Percentiles rank a stretch among this genome's conserved stretches.
phyloP scores from a whole-genome alignment of 2,329 filamentous ascomycete genomes.

The Aspergillus sp. region DNA sequence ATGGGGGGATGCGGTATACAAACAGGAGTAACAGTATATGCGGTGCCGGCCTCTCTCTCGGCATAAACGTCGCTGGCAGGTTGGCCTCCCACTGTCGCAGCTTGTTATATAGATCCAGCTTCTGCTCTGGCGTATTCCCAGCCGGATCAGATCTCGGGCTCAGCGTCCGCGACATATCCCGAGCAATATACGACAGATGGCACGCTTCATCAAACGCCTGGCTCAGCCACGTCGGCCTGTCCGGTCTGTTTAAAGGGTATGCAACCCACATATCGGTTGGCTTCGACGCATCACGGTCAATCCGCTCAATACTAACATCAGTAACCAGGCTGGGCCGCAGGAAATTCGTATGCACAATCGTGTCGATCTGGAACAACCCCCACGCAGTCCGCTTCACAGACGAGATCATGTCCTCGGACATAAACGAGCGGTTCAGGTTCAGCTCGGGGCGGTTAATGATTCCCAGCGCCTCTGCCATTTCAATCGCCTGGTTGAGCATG shows the following conservation, averaged over 20 bases:
- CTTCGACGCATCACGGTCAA: slow-evolving; percentile 3
- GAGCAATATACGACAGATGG: slow-evolving; percentile 19
- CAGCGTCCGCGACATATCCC: slow-evolving; percentile 17
- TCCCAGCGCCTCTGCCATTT: slow-evolving; percentile 24
- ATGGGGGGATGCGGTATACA: neutral
- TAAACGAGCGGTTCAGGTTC: slow-evolving; percentile 12
- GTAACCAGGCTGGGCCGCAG: slow-evolving; percentile 17
- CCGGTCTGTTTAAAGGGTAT: slow-evolving; percentile 12
- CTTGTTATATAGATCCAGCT: slow-evolving; percentile 13
- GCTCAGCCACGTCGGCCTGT: slow-evolving; percentile 14
- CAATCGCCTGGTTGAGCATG: slow-evolving; percentile 28
- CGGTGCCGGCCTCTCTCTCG: slow-evolving; percentile 2
- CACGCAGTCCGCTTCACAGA: slow-evolving; percentile 24
- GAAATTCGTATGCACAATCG: slow-evolving; percentile 25
- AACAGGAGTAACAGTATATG: slow-evolving; percentile 20
- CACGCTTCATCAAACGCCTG: slow-evolving; percentile 23
- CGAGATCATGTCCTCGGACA: slow-evolving; percentile 22
- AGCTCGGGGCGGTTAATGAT: slow-evolving; percentile 20
- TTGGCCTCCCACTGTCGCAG: slow-evolving; percentile 15
- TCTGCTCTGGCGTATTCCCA: neutral
- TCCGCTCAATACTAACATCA: slow-evolving; percentile 15
- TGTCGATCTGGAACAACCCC: slow-evolving; percentile 30
- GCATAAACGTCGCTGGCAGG: slow-evolving; percentile 9
- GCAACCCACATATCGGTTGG: slow-evolving; percentile 14
- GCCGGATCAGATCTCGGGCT: neutral